Base-by-base conservation (phyloP, 805 yeast genomes). In the Myxozyma melibiosi region DNA sequence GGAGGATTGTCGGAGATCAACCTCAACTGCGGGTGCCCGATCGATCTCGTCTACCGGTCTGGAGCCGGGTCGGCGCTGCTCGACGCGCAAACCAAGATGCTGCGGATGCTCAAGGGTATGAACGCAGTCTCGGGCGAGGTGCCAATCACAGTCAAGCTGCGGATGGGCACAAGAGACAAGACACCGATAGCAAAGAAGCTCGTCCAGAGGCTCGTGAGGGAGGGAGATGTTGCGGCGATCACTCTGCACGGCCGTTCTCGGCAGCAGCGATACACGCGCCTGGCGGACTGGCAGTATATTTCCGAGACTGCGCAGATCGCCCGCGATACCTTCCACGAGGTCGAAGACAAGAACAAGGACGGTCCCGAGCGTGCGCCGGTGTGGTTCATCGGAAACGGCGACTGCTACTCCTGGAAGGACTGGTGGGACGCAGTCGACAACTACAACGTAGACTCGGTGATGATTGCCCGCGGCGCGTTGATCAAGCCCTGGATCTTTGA, bases 401-500 rank as follows among this genome's bases (percentile, higher is more conserved):
- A 94, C 70, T 82, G 90, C 45, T 91, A 78, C 75, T 85, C 89
- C 18, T 83, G 80, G 74, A 87, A 87, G 67, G 98, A 94, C 70
- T 94, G 96, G 96, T 81, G 89, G 71, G 78, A 76, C 33, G 90
- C 86, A 9, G 77, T 84, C 40, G 75, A 75, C 16, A 80, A 83
- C 46, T 81, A 81, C 30, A 86, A 87, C 22, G 84, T 92, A 56
- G 99, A 94, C 74, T 84, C 94, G 30, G 96, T 90, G 16, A 94
- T 95, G 97, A 89, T 94, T 53, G 99, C 98, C 2, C 81, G 99
- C 68, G 99, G 98, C 54, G 98, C 98, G 1, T 80, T 94, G 63
- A 91, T 94, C 70, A 94, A 94, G 74, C 99, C 99, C 34, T 94
- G 99, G 99, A 88, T 94, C 50, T 94, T 92, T 66, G 97, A 94